phyloP scores from a whole-genome alignment of 73 alveolate species.

The Paramecium pentaurelia region DNA sequence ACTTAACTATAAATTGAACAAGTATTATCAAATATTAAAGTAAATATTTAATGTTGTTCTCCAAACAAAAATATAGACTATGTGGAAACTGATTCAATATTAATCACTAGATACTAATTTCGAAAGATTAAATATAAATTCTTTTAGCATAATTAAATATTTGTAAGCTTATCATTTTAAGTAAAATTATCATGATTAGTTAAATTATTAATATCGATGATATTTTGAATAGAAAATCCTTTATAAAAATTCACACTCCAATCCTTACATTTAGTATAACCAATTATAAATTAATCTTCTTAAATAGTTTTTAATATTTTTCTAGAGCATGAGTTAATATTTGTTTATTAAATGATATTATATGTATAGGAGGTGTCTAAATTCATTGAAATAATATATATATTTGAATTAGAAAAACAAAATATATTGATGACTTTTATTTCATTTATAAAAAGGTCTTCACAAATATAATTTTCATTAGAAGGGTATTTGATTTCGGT shows the following conservation, averaged over 20 bases:
- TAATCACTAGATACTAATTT: neutral
- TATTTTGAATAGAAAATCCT: neutral
- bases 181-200: neutral
- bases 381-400: too few species aligned
- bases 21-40: neutral
- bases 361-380: neutral
- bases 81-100: neutral
- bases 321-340: neutral
- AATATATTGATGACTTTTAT: neutral
- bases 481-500: neutral
- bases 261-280: neutral
- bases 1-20: neutral
- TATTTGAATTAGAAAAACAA: neutral
- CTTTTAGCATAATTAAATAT: neutral
- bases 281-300: too few species aligned
- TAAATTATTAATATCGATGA: too few species aligned
- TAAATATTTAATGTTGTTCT: neutral
- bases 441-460: neutral
- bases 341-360: neutral
- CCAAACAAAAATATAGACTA: too few species aligned
- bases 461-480: neutral
- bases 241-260: neutral
- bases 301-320: neutral
- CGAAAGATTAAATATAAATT: too few species aligned
- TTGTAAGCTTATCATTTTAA: neutral